Evolutionary conservation across 805 yeast genomes (phyloP).

Genomic region (Pichia californica): DNA sequence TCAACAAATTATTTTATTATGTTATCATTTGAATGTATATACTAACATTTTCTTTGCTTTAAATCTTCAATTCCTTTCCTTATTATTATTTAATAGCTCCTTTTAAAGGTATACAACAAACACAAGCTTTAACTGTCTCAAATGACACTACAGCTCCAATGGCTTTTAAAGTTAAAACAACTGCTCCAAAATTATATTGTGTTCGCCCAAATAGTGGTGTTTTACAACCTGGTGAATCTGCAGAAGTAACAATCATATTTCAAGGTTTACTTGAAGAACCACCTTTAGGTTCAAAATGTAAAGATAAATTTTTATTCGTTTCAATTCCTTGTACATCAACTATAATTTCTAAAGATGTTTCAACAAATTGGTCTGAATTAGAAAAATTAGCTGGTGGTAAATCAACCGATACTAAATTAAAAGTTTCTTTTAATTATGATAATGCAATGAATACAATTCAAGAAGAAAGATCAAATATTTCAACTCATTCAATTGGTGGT

Average conservation of each 20-base stretch:
- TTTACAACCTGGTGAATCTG: constrained; percentile 64
- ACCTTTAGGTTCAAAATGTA: constrained; percentile 65
- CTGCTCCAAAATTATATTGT: constrained; percentile 92
- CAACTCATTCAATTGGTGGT: not conserved
- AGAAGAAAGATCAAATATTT: constrained; percentile 20
- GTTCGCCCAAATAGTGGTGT: constrained; percentile 93
- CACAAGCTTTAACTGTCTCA: constrained; percentile 50
- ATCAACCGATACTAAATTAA: constrained; percentile 24
- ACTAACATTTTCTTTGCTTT: no score
- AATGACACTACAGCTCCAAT: constrained; percentile 50
- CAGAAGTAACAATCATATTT: constrained; percentile 74
- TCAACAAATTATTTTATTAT: no score
- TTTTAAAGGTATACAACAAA: constrained; percentile 56
- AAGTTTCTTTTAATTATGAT: constrained; percentile 27
- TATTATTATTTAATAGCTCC: constrained; percentile 45
- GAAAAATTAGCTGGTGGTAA: constrained; percentile 43
- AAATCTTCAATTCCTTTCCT: not conserved
- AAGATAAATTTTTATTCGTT: constrained; percentile 88
- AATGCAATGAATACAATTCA: constrained; percentile 26
- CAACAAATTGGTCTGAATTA: constrained; percentile 70
- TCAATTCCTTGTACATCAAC: constrained; percentile 68
- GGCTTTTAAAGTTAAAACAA: constrained; percentile 96
- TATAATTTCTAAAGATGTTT: constrained; percentile 47
- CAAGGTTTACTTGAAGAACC: constrained; percentile 81
- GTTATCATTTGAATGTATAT: not conserved